Conservation (phyloP, 805 yeast genomes). For the Phaffomyces opuntiae region DNA sequence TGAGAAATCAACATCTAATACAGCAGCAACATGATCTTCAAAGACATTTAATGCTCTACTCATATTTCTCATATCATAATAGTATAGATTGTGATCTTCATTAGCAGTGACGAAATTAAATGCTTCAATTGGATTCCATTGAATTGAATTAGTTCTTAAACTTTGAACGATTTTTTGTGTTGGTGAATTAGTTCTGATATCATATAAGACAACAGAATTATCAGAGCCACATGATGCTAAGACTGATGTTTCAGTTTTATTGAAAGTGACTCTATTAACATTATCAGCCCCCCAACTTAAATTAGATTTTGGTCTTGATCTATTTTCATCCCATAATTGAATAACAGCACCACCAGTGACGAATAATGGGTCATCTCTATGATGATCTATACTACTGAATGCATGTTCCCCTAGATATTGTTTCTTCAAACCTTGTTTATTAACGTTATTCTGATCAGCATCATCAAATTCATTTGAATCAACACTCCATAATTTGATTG, state of each 20-base stretch:
- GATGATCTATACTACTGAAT: constrained; percentile 82
- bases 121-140: constrained; percentile 99
- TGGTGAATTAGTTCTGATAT: constrained; percentile 83
- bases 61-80: constrained; percentile 96
- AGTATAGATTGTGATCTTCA: constrained; percentile 91
- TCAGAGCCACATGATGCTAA: constrained; percentile 89
- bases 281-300: constrained; percentile 97
- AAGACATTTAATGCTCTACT: constrained; percentile 72
- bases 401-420: constrained; percentile 82
- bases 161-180: constrained; percentile 82
- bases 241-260: constrained; percentile 82
- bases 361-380: constrained; percentile 61
- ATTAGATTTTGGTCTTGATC: constrained; percentile 71
- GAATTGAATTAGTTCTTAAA: constrained; percentile 75
- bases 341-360: constrained; percentile 90
- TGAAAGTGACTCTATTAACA: constrained; percentile 73
- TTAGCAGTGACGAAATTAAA: constrained; percentile 85
- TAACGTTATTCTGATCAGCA: constrained; percentile 27
- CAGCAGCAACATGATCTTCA: constrained; percentile 95
- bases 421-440: constrained; percentile 53
- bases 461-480: constrained; percentile 42
- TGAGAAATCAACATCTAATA: constrained; percentile 87
- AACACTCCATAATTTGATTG: constrained; percentile 85
- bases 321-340: constrained; percentile 84
- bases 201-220: constrained; percentile 85